Evolutionary conservation across 495 filamentous ascomycete genomes (phyloP), one percentile per base, ranked within the genome.

Genomic region (Xylaria nigripes): DNA sequence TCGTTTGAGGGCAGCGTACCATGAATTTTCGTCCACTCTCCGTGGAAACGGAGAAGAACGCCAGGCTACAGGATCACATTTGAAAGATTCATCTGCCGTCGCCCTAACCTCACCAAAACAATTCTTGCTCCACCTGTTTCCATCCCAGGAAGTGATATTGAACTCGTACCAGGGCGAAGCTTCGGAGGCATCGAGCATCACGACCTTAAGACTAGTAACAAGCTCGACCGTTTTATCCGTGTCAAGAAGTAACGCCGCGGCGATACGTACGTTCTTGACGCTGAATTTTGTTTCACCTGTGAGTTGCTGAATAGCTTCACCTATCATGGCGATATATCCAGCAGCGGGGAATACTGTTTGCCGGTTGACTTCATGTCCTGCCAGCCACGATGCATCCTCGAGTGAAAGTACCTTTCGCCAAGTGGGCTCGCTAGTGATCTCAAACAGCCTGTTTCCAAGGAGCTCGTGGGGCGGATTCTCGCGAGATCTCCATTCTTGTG

Each of bases 331-430:
- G n/a, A 76, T 59, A 51, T 68, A 77, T 1, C 67, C 75, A 3
- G 76, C 68, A 27, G 59, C 68, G 0, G 76, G 77, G 40, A 77
- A 80, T 13, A 79, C 60, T 6, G 76, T 52, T 13, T 70, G 51
- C 0, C 49, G 48, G 1, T 57, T 59, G 6, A 81, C 41, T 23
- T 62, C 58, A 56, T 80, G 76, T 45, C 79, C 77, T 3, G 41
- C 40, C 4, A 81, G 42, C 78, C 78, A 81, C 0, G 67, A 65
- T 0, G 63, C 69, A 27, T 77, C 57, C 10, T 74, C 48, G 24
- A 50, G 15, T 1, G 9, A 8, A 8, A 50, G 23, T 51, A 25
- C 55, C 8, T 41, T 48, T 7, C 52, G 25, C 52, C 52, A 55
- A 3, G 27, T 25, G 12, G 45, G 52, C 9, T 47, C 41, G 19